A percentile compares a stretch with the other conserved stretches of the same genome.
Conservation (phyloP, 345 rosid species). For the Theobroma cacao region DNA sequence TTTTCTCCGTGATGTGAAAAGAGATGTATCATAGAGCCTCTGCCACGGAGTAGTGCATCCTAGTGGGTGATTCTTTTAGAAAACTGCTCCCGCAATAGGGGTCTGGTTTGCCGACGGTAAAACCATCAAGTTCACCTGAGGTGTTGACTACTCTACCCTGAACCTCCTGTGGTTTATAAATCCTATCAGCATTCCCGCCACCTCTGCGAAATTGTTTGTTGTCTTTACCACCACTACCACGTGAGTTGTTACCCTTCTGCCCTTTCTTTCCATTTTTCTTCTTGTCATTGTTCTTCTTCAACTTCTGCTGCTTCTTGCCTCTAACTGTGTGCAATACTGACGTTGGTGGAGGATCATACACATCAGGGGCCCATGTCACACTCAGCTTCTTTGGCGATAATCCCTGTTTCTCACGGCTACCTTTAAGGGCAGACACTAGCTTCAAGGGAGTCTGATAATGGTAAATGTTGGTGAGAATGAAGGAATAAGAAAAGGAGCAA, state of each 20-base stretch:
- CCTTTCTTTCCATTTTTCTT: constrained; percentile 78
- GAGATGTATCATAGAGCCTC: constrained; percentile 44
- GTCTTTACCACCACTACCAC: constrained; percentile 48
- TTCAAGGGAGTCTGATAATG: constrained; percentile 34
- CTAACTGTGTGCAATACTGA: constrained; percentile 59
- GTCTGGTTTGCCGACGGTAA: constrained; percentile 42
- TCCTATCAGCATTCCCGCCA: constrained; percentile 25
- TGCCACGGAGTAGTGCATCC: constrained; percentile 49
- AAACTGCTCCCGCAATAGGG: constrained; percentile 59
- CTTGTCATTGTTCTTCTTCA: constrained; percentile 46
- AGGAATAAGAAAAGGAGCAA: background rate
- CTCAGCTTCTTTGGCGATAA: constrained; percentile 37
- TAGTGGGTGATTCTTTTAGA: constrained; percentile 37
- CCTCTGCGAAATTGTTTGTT: constrained; percentile 60
- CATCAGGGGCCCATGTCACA: constrained; percentile 87
- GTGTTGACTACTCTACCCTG: constrained; percentile 18
- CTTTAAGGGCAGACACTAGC: constrained; percentile 81
- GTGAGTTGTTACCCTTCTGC: constrained; percentile 50
- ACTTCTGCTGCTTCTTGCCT: constrained; percentile 52
- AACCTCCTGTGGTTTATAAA: constrained; percentile 24
- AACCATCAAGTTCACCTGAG: constrained; percentile 24
- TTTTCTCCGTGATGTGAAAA: background rate
- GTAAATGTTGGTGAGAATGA: background rate
- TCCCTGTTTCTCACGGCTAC: constrained; percentile 69
- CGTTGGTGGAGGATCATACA: constrained; percentile 84